Conservation (phyloP, 2,329 filamentous ascomycete genomes). For the Daldinia eschscholtzii region DNA sequence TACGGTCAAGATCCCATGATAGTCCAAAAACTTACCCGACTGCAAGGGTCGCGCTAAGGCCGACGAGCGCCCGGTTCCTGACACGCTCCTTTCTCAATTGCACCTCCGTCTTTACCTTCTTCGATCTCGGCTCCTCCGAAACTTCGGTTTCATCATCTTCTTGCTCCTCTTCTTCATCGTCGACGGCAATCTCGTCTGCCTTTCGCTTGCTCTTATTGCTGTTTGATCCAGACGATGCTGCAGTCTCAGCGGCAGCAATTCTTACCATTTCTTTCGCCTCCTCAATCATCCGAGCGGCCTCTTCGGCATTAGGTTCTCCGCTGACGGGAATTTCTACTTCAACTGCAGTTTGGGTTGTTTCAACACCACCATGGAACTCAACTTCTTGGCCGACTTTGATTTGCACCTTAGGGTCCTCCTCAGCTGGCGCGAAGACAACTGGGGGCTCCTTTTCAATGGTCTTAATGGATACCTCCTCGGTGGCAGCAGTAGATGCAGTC, state of each 20-base stretch:
- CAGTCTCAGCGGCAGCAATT: constrained; percentile 69
- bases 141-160: constrained; percentile 64
- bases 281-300: constrained; percentile 85
- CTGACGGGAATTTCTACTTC: constrained; percentile 80
- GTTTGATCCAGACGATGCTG: constrained; percentile 56
- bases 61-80: constrained; percentile 85
- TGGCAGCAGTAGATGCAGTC: constrained; percentile 59
- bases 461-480: constrained; percentile 57
- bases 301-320: constrained; percentile 79
- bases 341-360: constrained; percentile 79
- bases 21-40: constrained; percentile 78
- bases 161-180: constrained; percentile 69
- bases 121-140: constrained; percentile 66
- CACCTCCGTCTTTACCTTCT: constrained; percentile 84
- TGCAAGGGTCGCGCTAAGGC: constrained; percentile 86
- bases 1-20: constrained; percentile 1
- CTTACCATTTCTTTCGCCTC: constrained; percentile 91
- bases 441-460: constrained; percentile 64
- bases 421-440: constrained; percentile 63
- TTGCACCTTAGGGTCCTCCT: constrained; percentile 72
- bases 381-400: constrained; percentile 75
- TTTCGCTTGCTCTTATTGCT: constrained; percentile 78
- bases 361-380: constrained; percentile 66
- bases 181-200: constrained; percentile 77
- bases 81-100: constrained; percentile 88